phyloP scores from a whole-genome alignment of 306 rosid species.

The Clitoria ternatea region DNA sequence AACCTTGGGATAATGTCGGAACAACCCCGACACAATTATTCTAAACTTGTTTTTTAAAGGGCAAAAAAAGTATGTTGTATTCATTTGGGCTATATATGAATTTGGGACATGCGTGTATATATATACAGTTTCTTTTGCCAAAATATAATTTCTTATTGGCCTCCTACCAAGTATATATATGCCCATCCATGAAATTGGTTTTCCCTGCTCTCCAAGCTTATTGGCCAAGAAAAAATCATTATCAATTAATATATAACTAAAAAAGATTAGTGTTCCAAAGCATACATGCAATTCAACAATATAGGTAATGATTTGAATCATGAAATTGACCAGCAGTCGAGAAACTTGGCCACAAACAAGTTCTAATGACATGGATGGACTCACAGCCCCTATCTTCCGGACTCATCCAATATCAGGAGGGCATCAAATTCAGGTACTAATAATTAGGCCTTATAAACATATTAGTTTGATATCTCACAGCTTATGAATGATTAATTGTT shows the following conservation, averaged over 20 bases:
- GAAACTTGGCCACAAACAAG: constrained; percentile 56
- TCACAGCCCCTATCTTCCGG: constrained; percentile 40
- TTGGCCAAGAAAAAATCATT: too few relatives aligned
- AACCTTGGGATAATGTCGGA: too few relatives aligned
- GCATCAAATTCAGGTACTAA: constrained; percentile 63
- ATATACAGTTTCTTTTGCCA: not conserved
- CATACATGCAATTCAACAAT: not conserved
- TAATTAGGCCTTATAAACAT: not conserved
- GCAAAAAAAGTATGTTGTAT: too few relatives aligned
- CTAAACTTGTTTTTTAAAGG: too few relatives aligned
- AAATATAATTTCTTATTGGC: not conserved
- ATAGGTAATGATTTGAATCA: not conserved
- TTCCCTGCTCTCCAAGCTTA: not conserved
- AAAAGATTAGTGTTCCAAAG: not conserved
- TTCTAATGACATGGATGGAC: constrained; percentile 45
- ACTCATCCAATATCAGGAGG: constrained; percentile 45
- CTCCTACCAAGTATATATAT: not conserved
- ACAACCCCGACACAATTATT: too few relatives aligned
- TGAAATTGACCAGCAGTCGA: constrained; percentile 40
- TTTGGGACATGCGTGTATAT: not conserved
- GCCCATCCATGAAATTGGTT: not conserved
- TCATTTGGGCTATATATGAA: too few relatives aligned
- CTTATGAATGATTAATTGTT: not conserved
- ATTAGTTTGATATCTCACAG: not conserved
- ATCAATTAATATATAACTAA: too few relatives aligned